Conservation (phyloP, 805 yeast genomes). For the Starmerella apis region DNA sequence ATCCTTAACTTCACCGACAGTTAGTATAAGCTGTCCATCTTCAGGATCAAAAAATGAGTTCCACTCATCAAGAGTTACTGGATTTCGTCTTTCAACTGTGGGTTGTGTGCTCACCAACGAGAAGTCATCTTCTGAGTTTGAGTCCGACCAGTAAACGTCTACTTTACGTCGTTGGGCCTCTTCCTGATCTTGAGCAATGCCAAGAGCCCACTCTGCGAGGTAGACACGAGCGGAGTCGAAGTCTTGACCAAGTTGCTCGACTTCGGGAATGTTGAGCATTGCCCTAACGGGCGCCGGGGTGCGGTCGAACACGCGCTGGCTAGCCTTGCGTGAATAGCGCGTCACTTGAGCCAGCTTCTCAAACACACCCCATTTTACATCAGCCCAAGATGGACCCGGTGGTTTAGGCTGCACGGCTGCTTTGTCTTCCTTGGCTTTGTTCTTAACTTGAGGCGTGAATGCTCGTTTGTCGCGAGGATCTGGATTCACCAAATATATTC, state of each 20-base stretch:
- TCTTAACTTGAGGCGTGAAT: conserved; percentile 40
- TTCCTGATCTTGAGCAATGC: conserved; percentile 77
- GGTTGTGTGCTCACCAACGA: conserved; percentile 39
- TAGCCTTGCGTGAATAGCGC: conserved; percentile 49
- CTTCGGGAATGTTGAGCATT: conserved; percentile 66
- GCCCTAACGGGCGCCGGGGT: conserved; percentile 49
- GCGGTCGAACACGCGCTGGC: conserved; percentile 49
- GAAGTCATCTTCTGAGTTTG: conserved; percentile 30
- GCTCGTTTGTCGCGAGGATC: conserved; percentile 52
- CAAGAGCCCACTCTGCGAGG: conserved; percentile 92
- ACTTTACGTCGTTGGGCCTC: conserved; percentile 40
- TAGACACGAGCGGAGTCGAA: conserved; percentile 88
- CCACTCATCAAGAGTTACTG: conserved; percentile 71
- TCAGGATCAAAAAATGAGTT: conserved; percentile 60
- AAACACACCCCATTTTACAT: conserved; percentile 77
- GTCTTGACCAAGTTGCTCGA: conserved; percentile 69
- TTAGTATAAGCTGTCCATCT: conserved; percentile 60
- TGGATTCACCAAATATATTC: conserved; percentile 70
- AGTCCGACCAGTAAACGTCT: conserved; percentile 31
- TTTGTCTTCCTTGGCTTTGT: conserved; percentile 10
- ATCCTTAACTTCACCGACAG: conserved; percentile 68
- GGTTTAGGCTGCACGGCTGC: conserved; percentile 15
- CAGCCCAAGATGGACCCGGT: conserved; percentile 36
- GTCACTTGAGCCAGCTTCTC: conserved; percentile 76
- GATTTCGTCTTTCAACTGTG: conserved; percentile 57